Evolutionary conservation across 2,329 filamentous ascomycete species (phyloP).

Genomic region (Leptographium radiaticola): DNA sequence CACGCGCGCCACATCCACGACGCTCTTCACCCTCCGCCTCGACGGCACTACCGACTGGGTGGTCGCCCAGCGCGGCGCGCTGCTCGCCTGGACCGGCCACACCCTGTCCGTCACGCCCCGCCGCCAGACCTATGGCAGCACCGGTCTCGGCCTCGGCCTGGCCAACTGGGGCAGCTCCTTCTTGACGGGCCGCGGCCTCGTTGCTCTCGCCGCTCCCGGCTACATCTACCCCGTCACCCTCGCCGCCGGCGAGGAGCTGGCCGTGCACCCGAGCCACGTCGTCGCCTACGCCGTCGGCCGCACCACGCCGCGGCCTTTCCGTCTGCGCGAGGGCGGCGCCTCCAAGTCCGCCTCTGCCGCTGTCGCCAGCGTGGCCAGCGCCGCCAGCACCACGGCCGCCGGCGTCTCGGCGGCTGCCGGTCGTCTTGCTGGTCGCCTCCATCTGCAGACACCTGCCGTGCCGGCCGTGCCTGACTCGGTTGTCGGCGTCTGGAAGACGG

Average conservation of each 20-base stretch:
- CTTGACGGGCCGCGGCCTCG: slow-evolving; percentile 74
- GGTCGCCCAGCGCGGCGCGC: slow-evolving; percentile 70
- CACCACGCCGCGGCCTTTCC: slow-evolving; percentile 67
- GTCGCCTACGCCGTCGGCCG: slow-evolving; percentile 76
- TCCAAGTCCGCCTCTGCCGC: not conserved
- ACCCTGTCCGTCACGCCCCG: slow-evolving; percentile 68
- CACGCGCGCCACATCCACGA: slow-evolving; percentile 74
- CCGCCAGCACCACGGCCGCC: slow-evolving; percentile 2
- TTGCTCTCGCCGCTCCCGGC: slow-evolving; percentile 73
- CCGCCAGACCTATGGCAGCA: slow-evolving; percentile 17
- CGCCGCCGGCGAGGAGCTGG: slow-evolving; percentile 73
- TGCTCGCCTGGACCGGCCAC: slow-evolving; percentile 95
- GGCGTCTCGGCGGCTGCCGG: not conserved
- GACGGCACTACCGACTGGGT: slow-evolving; percentile 96
- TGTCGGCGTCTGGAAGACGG: slow-evolving; percentile 57
- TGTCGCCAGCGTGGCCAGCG: slow-evolving; percentile 21
- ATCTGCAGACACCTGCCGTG: slow-evolving; percentile 25
- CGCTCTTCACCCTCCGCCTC: slow-evolving; percentile 76
- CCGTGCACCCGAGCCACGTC: slow-evolving; percentile 82
- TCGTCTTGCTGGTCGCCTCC: not conserved
- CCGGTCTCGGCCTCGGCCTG: slow-evolving; percentile 45
- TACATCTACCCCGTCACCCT: slow-evolving; percentile 81
- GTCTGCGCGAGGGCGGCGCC: slow-evolving; percentile 34
- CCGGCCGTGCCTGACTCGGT: slow-evolving; percentile 48
- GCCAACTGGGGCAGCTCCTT: slow-evolving; percentile 87